Conservation (phyloP, 805 yeast genomes). For the Tetrapisispora arboricola region DNA sequence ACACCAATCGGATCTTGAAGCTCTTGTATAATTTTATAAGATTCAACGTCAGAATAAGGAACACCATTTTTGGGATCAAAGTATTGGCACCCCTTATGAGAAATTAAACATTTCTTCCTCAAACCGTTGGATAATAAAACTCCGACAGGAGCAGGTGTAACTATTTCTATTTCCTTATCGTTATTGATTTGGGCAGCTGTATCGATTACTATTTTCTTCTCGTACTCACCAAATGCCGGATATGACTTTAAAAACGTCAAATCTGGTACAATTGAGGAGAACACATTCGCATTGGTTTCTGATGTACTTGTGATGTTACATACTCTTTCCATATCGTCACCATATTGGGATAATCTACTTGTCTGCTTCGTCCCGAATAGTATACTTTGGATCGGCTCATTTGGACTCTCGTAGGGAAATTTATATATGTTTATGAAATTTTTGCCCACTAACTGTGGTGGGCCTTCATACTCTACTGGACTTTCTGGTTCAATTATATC, state of each 20-base stretch:
- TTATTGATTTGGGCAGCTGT: constrained; percentile 38
- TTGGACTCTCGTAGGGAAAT: constrained; percentile 6
- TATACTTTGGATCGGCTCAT: constrained; percentile 2
- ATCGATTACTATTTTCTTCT: constrained; percentile 32
- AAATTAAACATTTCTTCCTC: constrained; percentile 59
- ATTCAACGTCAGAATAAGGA: constrained; percentile 74
- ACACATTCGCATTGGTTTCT: background rate
- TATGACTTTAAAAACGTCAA: constrained; percentile 26
- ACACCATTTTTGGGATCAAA: constrained; percentile 83
- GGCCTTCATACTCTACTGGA: constrained; percentile 48
- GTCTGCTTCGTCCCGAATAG: constrained; percentile 51
- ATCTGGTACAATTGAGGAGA: constrained; percentile 36
- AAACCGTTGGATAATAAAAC: constrained; percentile 60
- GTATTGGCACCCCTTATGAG: constrained; percentile 60
- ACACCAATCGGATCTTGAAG: constrained; percentile 43
- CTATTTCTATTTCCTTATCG: constrained; percentile 40
- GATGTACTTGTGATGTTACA: constrained; percentile 31
- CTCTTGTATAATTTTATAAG: constrained; percentile 57
- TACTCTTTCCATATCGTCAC: constrained; percentile 40
- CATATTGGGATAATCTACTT: constrained; percentile 34
- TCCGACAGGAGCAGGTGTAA: constrained; percentile 67
- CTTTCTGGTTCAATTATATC: background rate
- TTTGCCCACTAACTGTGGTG: constrained; percentile 48
- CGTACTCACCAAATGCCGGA: constrained; percentile 54
- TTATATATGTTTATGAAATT: constrained; percentile 46